phyloP scores from a whole-genome alignment of 1,284 basidiomycete species.

The Trichosporon asahii region DNA sequence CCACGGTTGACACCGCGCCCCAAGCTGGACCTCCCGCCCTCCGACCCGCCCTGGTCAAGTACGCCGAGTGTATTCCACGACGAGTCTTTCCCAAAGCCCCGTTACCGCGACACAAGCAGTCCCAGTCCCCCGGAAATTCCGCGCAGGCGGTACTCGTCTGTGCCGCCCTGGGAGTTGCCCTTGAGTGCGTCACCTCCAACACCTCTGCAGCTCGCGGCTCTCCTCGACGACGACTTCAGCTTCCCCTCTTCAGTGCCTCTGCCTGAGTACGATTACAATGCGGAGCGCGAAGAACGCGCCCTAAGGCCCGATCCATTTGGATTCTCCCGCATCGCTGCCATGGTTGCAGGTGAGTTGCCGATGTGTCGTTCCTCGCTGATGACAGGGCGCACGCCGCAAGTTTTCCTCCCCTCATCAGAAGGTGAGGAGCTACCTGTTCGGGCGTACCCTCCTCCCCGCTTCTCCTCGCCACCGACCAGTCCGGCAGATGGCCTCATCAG shows the following conservation, averaged over 20 bases:
- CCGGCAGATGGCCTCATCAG: not conserved
- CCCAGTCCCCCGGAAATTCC: not conserved
- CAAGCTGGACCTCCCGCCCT: not conserved
- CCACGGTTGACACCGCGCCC: conserved; percentile 20
- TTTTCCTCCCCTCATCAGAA: not conserved
- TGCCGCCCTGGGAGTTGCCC: not conserved
- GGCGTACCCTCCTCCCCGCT: not conserved
- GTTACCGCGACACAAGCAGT: not conserved
- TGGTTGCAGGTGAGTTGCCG: not conserved
- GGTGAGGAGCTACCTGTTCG: not conserved
- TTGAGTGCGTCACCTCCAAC: not conserved
- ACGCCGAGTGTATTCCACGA: not conserved
- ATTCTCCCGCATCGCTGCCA: not conserved
- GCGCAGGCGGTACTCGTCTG: not conserved
- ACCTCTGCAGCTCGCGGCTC: not conserved
- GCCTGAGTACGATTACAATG: not conserved
- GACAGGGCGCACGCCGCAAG: not conserved
- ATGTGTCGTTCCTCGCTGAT: not conserved
- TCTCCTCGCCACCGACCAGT: not conserved
- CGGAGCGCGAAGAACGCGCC: not conserved
- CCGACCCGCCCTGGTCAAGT: not conserved
- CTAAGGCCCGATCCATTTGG: not conserved
- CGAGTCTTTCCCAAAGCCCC: not conserved
- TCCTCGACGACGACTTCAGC: not conserved
- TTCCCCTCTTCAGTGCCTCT: not conserved